Evolutionary conservation across 2,329 filamentous ascomycete species (phyloP).

Genomic region (Fusarium albidum): DNA sequence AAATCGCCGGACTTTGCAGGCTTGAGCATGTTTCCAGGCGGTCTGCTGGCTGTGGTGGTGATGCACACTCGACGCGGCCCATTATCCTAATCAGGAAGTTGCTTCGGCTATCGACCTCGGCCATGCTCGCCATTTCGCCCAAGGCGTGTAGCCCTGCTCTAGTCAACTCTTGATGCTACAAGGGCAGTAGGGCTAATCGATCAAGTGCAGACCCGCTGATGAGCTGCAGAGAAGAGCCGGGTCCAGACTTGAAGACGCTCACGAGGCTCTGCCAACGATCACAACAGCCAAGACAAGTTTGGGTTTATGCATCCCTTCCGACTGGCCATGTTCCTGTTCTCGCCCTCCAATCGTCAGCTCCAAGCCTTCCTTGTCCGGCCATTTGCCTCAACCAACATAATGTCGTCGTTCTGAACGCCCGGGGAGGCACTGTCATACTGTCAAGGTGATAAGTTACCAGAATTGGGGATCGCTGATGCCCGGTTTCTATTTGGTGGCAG

Average conservation of each 20-base stretch:
- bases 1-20: constrained; percentile 1
- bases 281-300: constrained; percentile 9
- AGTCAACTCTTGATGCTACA: constrained; percentile 17
- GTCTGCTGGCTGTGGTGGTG: constrained; percentile 1
- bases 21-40: constrained; percentile 3
- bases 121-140: not conserved
- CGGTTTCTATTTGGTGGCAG: not conserved
- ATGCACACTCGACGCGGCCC: constrained; percentile 27
- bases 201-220: constrained; percentile 9
- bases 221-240: constrained; percentile 14
- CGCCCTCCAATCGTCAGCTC: constrained; percentile 17
- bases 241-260: not conserved
- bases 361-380: constrained; percentile 5
- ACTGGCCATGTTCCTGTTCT: constrained; percentile 17
- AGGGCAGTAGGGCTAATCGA: constrained; percentile 12
- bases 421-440: not conserved
- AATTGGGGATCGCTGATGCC: not conserved
- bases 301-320: constrained; percentile 27
- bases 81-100: constrained; percentile 36
- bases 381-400: not conserved
- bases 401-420: not conserved
- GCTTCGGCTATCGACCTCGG: constrained; percentile 6
- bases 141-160: constrained; percentile 5
- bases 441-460: not conserved
- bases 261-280: not conserved